Evolutionary conservation across 2,329 filamentous ascomycete genomes (phyloP), one percentile per base, ranked within the genome.

Genomic region (Trichoderma polysporum): DNA sequence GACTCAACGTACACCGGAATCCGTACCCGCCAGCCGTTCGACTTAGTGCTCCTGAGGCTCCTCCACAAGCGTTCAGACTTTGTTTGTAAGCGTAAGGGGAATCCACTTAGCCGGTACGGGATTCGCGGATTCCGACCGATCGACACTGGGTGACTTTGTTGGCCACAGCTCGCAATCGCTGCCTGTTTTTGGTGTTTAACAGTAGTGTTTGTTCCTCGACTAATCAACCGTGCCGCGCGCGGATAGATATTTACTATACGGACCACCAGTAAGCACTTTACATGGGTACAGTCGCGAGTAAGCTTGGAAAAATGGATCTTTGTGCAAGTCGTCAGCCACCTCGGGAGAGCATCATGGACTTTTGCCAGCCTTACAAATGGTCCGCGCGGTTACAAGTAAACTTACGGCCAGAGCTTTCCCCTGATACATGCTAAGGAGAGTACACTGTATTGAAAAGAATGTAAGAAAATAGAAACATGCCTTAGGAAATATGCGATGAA

Each of bases 261-360:
- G n/a, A n/a, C n/a, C n/a, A n/a, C n/a, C n/a, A n/a, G 50, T 64
- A 53, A 64, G 60, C 50, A 64, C 37, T 39, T 39, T 41, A 39
- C 47, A 15, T 12, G 15, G 17, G 25, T 3, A 8, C 17, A 12
- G 8, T 25, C 7, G 5, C 50, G 12, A 15, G 50, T 33, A 39
- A 56, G 53, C 53, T 25, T 19, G 53, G n/a, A 56, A 56, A 56
- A 27, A 39, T 37, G 53, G 33, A 56, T 39, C 53, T 56, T 0
- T 53, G 13, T 27, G 33, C 53, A 31, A 56, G 31, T 19, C 15
- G 22, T 25, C 53, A 39, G 53, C 33, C 19, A 39, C 22, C 4
- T 56, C 19, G 29, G 9, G 50, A 50, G 25, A 53, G 47, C 27
- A 39, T 39, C 33, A 37, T 37, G 52, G 33, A 56, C 25, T 39